These are phyloP conservation scores for Elongisporangium anandrum DNA, from an alignment of 352 stramenopile species.

Conservation along the genomic window DNA sequence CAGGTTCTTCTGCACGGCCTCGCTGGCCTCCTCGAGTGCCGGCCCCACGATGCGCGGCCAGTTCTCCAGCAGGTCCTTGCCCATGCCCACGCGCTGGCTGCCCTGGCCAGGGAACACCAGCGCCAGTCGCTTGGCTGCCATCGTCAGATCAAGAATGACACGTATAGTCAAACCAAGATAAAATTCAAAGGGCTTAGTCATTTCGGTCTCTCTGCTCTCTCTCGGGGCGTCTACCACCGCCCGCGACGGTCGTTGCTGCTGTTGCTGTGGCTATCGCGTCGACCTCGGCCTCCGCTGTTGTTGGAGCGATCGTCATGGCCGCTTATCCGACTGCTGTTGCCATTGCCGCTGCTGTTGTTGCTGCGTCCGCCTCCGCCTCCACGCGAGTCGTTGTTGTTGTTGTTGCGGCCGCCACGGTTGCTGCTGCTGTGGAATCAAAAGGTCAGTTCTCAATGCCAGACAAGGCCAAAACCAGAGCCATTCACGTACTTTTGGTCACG, in stretches of 20 bases:
- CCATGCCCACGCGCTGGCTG: conserved; percentile 79
- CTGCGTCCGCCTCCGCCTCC: conserved; percentile 14
- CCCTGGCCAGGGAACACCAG: conserved; percentile 85
- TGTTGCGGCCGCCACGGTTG: conserved; percentile 14
- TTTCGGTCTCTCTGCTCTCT: neutral
- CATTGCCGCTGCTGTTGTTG: conserved; percentile 27
- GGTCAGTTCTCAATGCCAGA: too few species aligned
- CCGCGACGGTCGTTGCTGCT: conserved; percentile 33
- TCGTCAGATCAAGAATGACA: neutral
- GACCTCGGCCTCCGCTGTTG: conserved; percentile 15
- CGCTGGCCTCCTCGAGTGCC: conserved; percentile 74
- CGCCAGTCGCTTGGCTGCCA: conserved; percentile 29
- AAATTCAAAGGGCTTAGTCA: conserved; percentile 1
- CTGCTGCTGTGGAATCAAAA: conserved; percentile 4
- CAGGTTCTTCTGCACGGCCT: conserved; percentile 61
- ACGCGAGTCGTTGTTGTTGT: conserved; percentile 16
- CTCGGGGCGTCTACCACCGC: conserved; percentile 29
- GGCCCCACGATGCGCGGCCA: conserved; percentile 55
- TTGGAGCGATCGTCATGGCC: neutral
- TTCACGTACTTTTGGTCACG: conserved; percentile 52
- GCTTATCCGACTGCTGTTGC: conserved; percentile 22
- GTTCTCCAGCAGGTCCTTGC: conserved; percentile 60
- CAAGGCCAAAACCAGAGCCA: neutral
- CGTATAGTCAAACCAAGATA: conserved; percentile 1
- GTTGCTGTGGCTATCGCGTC: conserved; percentile 18